A percentile compares a stretch with the other conserved stretches of the same genome.
Conservation (phyloP, 2,329 filamentous ascomycete species). For the Talaromyces funiculosus region DNA sequence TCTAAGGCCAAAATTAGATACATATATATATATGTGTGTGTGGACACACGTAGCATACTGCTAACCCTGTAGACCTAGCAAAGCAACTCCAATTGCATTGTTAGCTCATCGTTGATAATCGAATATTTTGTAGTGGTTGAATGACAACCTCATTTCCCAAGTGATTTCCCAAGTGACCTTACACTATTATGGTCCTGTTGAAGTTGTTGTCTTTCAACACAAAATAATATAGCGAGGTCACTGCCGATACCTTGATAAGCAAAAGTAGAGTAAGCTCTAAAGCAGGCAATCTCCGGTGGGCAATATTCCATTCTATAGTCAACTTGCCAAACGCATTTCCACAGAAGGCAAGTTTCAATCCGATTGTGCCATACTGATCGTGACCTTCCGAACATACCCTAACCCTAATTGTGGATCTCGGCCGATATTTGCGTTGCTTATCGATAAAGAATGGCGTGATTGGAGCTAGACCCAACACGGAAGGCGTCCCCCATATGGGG, state of each 20-base stretch:
- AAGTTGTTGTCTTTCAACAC: background rate
- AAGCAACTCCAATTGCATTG: slow-evolving; percentile 22
- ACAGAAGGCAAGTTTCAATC: background rate
- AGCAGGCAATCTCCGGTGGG: background rate
- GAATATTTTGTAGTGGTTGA: background rate
- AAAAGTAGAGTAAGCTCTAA: background rate
- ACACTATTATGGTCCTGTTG: background rate
- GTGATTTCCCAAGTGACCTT: background rate
- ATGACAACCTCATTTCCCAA: background rate
- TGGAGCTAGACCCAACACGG: slow-evolving; percentile 12
- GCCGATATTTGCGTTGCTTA: slow-evolving; percentile 9
- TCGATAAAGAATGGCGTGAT: slow-evolving; percentile 20
- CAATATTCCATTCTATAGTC: background rate
- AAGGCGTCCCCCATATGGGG: slow-evolving; percentile 9
- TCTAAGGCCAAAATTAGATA: too few species aligned
- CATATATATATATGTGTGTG: background rate
- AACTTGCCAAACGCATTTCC: background rate
- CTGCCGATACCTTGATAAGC: too few species aligned
- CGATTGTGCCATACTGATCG: background rate
- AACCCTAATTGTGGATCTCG: background rate
- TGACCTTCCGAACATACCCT: slow-evolving; percentile 26
- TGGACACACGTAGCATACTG: slow-evolving; percentile 34
- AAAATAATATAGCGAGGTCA: background rate
- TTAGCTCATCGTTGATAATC: slow-evolving; percentile 35
- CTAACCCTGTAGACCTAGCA: slow-evolving; percentile 46